phyloP scores from a whole-genome alignment of 148 eudicot genomes.

The Arctostaphylos glauca region DNA sequence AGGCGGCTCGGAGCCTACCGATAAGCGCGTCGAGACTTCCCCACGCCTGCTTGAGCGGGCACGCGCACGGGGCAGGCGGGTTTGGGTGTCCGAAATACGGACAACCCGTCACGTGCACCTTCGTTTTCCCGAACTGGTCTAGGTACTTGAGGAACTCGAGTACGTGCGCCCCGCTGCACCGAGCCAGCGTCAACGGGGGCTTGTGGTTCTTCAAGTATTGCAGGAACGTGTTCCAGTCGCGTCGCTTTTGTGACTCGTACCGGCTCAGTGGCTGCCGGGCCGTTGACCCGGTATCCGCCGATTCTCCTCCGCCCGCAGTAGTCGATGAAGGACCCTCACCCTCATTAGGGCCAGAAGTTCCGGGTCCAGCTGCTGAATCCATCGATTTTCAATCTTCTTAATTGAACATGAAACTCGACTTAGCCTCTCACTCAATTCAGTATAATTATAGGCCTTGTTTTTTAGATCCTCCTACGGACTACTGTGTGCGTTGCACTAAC shows the following conservation, averaged over 20 bases:
- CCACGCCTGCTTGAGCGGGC: conserved; percentile 70
- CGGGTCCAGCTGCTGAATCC: conserved; percentile 25
- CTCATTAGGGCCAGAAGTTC: conserved; percentile 14
- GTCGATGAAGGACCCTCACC: conserved; percentile 1
- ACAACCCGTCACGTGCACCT: conserved; percentile 57
- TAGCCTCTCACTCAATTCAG: neutral
- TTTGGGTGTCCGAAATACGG: conserved; percentile 60
- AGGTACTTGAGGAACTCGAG: conserved; percentile 66
- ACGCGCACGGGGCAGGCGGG: conserved; percentile 68
- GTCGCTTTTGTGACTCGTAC: conserved; percentile 67
- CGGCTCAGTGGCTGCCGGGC: conserved; percentile 35
- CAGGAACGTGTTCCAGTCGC: conserved; percentile 76
- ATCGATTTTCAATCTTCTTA: neutral
- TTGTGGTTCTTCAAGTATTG: conserved; percentile 69
- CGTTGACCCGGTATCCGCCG: conserved; percentile 18
- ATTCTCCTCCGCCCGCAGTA: neutral
- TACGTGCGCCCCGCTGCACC: conserved; percentile 80
- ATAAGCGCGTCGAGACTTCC: conserved; percentile 70
- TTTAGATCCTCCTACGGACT: too few species aligned
- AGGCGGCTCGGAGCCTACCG: conserved; percentile 68
- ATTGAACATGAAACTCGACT: neutral
- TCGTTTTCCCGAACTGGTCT: conserved; percentile 77
- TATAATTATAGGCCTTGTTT: neutral
- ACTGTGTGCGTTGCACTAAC: too few species aligned
- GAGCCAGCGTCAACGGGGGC: conserved; percentile 53